Base-by-base conservation (phyloP, 495 filamentous ascomycete genomes). In the Xylaria sp. region DNA sequence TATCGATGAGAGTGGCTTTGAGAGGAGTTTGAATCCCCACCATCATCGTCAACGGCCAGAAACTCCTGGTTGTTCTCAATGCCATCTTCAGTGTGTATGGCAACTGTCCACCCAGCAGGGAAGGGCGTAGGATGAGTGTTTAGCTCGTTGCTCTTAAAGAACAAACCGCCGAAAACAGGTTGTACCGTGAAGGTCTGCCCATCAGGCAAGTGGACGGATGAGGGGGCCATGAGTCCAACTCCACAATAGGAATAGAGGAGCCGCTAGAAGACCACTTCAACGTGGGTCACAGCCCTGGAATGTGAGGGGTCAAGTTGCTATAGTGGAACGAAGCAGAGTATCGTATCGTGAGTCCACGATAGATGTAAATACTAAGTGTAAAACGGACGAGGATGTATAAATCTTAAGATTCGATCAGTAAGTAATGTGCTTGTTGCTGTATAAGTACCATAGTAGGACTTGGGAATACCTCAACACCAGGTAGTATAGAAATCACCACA, bases 21-120 rank as follows among this genome's bases (percentile, higher is more conserved):
- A 67, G 73, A 72, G 62, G 69, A 76, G 37, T 52, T 71, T 0
- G 63, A 31, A 14, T 70, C 71, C 24, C 75, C 74, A 0, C 43
- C 66, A 19, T 77, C 73, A 65, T 77, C 70, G 29, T 74, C 53
- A 52, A 71, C 52, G 37, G 74, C 73, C 62, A 73, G 53, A 35
- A n/a, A 43, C 43, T 66, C 57, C 1, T 67, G 52, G 50, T 74
- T 74, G 15, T 81, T 79, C 12, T 81, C 82, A 4, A 77, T 76
- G n/a, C 81, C 79, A 65, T 92, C 89, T 71, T 91, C 89, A 40
- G 90, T 92, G 70, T 94, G 87, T 67, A 98, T 83, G 24, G 95
- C 90, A 67, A 97, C 90, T 2, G 91, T 96, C 94, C 94, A 98
- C 44, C 94, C 94, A 2, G 91, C 88, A 3, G 93, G 93, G 72